phyloP scores from a whole-genome alignment of 208 protist genomes.

The Wallacemonas sp. region DNA sequence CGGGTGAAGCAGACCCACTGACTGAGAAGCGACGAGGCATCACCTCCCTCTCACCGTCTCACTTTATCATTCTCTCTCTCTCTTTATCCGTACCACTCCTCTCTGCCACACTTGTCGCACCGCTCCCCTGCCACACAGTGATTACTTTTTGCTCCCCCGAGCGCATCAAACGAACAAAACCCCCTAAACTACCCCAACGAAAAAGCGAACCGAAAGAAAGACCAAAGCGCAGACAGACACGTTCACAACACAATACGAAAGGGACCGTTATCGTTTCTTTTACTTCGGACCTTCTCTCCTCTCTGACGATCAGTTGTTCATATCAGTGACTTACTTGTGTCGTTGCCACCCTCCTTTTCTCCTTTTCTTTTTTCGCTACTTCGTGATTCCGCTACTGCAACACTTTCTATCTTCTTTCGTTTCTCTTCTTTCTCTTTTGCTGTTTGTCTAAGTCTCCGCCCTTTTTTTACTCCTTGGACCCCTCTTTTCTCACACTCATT shows the following conservation, averaged over 20 bases:
- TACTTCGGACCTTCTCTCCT: background rate
- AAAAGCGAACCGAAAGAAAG: background rate
- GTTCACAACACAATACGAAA: too few species aligned
- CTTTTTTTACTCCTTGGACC: background rate
- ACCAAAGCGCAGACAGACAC: background rate
- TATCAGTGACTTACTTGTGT: constrained; percentile 3
- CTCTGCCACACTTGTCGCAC: too few species aligned
- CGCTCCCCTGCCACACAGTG: too few species aligned
- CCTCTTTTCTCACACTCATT: constrained; percentile 11
- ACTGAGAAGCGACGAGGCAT: too few species aligned
- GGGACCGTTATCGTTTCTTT: constrained; percentile 4
- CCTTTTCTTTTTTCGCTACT: constrained; percentile 24
- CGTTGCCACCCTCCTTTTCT: constrained; percentile 14
- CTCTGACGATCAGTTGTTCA: background rate
- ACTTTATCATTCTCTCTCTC: too few species aligned
- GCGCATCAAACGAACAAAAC: background rate
- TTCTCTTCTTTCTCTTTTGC: constrained; percentile 4
- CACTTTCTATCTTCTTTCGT: constrained; percentile 5
- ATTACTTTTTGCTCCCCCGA: background rate
- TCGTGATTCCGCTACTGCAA: constrained; percentile 6
- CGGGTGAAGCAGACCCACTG: too few species aligned
- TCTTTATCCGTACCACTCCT: too few species aligned
- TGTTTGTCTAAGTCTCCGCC: background rate
- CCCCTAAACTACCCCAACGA: too few species aligned
- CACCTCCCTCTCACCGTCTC: too few species aligned